Percentiles rank a stretch among this genome's conserved stretches.
Conservation (phyloP, 495 filamentous ascomycete species). For the Penicillium diatomitis region DNA sequence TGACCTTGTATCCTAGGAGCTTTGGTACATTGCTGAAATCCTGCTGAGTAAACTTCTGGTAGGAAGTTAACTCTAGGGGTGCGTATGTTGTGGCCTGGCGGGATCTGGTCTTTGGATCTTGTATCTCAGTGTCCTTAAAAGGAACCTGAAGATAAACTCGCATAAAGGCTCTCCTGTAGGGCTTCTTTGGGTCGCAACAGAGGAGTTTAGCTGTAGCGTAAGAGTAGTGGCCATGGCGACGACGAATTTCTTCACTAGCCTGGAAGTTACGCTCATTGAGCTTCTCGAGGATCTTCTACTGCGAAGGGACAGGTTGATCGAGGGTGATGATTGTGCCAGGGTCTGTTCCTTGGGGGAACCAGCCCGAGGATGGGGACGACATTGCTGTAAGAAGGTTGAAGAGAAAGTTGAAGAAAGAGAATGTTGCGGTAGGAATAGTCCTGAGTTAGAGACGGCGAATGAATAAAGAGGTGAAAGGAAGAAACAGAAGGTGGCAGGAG, state of each 20-base stretch:
- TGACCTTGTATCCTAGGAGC: constrained; percentile 6
- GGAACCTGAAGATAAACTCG: constrained; percentile 12
- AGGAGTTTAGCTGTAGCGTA: constrained; percentile 7
- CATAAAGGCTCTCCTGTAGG: constrained; percentile 3
- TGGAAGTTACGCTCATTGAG: constrained; percentile 3
- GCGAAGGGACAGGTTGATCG: constrained; percentile 2
- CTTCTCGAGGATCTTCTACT: constrained; percentile 4
- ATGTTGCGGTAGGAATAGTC: no score
- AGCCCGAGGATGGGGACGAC: background rate
- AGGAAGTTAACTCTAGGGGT: constrained; percentile 5
- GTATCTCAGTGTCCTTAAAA: constrained; percentile 5
- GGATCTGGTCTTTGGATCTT: constrained; percentile 7
- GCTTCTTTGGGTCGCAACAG: constrained; percentile 6
- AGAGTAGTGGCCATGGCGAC: constrained; percentile 1
- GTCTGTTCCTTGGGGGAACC: constrained; percentile 1
- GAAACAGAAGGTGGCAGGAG: no score
- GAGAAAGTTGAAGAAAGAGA: background rate
- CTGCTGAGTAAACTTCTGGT: constrained; percentile 1
- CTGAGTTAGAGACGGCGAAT: no score
- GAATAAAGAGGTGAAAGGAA: no score
- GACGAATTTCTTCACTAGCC: constrained; percentile 1
- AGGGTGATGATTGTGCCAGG: constrained; percentile 1
- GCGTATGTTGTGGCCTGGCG: constrained; percentile 6
- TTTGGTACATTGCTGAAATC: constrained; percentile 4
- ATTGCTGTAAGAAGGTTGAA: background rate